Percentiles rank a stretch among this genome's conserved stretches.
phyloP scores from a whole-genome alignment of 495 filamentous ascomycete species.

The Haplographium delicatum region DNA sequence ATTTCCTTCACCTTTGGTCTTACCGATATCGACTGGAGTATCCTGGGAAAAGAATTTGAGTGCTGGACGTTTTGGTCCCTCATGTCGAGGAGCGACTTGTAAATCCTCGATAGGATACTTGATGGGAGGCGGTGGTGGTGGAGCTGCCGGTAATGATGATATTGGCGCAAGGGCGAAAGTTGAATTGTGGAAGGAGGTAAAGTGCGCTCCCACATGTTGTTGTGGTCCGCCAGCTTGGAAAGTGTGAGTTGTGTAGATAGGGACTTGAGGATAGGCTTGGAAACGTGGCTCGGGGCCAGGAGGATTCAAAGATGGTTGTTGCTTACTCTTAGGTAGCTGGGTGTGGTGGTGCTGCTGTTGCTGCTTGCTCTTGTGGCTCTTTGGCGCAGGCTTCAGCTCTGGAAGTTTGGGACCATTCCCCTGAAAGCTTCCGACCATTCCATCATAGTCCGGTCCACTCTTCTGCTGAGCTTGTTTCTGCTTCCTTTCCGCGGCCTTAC shows the following conservation, averaged over 20 bases:
- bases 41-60: conserved; percentile 72
- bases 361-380: conserved; percentile 65
- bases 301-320: conserved; percentile 25
- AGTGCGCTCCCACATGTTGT: conserved; percentile 18
- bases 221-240: conserved; percentile 23
- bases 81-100: conserved; percentile 58
- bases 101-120: conserved; percentile 96
- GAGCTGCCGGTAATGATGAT: conserved; percentile 38
- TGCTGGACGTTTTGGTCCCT: conserved; percentile 58
- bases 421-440: conserved; percentile 32
- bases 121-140: conserved; percentile 69
- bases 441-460: conserved; percentile 39
- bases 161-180: conserved; percentile 19
- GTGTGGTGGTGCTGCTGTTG: conserved; percentile 28
- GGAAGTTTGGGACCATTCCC: conserved; percentile 50
- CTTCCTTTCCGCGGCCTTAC: conserved; percentile 72
- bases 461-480: conserved; percentile 62
- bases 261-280: conserved; percentile 9
- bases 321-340: conserved; percentile 21
- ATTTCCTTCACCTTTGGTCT: conserved; percentile 32
- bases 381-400: conserved; percentile 75
- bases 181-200: conserved; percentile 20
- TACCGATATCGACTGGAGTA: conserved; percentile 36
- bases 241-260: conserved; percentile 21
- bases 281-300: conserved; percentile 16